phyloP scores from a whole-genome alignment of 2,329 filamentous ascomycete genomes.

The Cryphonectria parasitica region DNA sequence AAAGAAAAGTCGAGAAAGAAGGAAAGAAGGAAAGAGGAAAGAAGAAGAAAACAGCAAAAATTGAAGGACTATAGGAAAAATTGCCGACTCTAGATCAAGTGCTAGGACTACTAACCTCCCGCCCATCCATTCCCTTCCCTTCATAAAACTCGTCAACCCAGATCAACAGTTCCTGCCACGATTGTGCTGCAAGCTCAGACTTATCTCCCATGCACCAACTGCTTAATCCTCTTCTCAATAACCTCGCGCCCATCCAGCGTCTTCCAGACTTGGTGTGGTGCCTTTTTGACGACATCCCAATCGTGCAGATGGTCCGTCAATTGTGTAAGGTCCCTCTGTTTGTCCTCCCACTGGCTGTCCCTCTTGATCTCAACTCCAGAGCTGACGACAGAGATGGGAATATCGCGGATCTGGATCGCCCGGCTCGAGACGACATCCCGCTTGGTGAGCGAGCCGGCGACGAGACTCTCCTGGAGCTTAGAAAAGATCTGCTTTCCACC shows the following conservation, averaged over 20 bases:
- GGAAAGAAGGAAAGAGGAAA: background rate
- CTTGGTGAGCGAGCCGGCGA: slow-evolving; percentile 81
- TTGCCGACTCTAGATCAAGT: background rate
- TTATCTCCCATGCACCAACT: slow-evolving; percentile 58
- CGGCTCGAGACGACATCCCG: slow-evolving; percentile 80
- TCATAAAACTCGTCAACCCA: background rate
- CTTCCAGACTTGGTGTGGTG: slow-evolving; percentile 85
- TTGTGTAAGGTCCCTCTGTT: slow-evolving; percentile 81
- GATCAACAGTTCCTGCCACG: background rate
- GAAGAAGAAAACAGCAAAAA: background rate
- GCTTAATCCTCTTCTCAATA: slow-evolving; percentile 77
- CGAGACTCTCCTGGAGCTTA: slow-evolving; percentile 88
- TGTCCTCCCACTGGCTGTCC: slow-evolving; percentile 75
- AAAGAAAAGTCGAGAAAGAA: background rate
- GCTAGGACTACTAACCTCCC: background rate
- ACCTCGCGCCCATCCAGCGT: slow-evolving; percentile 71
- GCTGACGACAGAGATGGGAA: slow-evolving; percentile 79
- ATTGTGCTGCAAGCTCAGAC: background rate
- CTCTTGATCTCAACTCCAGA: slow-evolving; percentile 72
- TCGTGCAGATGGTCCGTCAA: slow-evolving; percentile 77
- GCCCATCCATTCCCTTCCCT: background rate
- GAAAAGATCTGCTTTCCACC: slow-evolving; percentile 84
- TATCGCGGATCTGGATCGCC: slow-evolving; percentile 76
- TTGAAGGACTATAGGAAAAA: too few species aligned
- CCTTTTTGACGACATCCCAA: slow-evolving; percentile 87